Conservation (phyloP, 2,329 filamentous ascomycete species). For the Fusarium nisikadoi region DNA sequence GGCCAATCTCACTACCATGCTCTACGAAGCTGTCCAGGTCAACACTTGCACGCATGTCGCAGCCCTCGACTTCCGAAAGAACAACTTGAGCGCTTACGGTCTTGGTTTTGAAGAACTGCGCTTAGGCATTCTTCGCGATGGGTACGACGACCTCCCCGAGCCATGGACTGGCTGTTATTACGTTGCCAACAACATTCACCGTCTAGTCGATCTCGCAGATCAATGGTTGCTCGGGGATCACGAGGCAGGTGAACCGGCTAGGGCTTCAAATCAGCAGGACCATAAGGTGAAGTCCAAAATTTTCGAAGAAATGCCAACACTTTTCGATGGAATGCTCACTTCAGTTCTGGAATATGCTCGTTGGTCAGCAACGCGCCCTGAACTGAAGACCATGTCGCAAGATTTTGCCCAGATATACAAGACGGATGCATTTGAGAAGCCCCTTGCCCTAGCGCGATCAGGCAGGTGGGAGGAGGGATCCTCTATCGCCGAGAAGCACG, state of each 20-base stretch:
- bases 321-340: conserved; percentile 66
- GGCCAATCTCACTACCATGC: conserved; percentile 62
- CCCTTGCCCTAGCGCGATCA: conserved; percentile 63
- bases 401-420: conserved; percentile 61
- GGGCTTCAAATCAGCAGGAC: conserved; percentile 51
- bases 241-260: conserved; percentile 45
- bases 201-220: conserved; percentile 67
- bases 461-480: conserved; percentile 68
- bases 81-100: conserved; percentile 77
- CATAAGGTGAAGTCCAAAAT: conserved; percentile 57
- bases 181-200: conserved; percentile 70
- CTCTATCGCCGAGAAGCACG: conserved; percentile 67
- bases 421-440: conserved; percentile 62
- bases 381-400: conserved; percentile 56
- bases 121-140: conserved; percentile 69
- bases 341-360: conserved; percentile 64
- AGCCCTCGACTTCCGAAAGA: conserved; percentile 78
- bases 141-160: conserved; percentile 76
- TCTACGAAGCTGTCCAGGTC: conserved; percentile 74
- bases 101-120: conserved; percentile 73
- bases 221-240: conserved; percentile 65
- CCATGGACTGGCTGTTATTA: conserved; percentile 85
- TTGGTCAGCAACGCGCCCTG: conserved; percentile 59
- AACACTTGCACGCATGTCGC: conserved; percentile 66
- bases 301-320: conserved; percentile 58